Evolutionary conservation across 495 filamentous ascomycete species (phyloP), one percentile per base, ranked within the genome.

Genomic region (Xylaria telfairii): DNA sequence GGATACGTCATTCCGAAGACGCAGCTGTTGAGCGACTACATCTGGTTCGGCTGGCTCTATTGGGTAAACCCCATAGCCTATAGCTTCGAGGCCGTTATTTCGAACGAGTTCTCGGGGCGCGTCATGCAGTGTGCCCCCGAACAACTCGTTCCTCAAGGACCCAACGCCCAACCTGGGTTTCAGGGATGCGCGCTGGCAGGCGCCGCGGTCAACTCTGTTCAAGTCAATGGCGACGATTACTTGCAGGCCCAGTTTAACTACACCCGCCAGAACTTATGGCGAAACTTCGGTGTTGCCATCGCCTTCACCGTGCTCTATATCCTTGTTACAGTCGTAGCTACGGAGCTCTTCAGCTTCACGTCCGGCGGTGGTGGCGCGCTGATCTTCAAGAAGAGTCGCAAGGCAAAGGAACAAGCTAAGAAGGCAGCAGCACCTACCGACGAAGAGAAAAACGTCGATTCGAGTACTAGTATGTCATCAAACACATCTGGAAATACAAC

Each of bases 221-320:
- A 54, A 15, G 84, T 95, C 15, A 69, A 82, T 3, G 93, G 93
- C 0, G 78, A 83, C 21, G 82, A 83, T 24, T 95, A 93, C 72
- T 71, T 95, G 26, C 73, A 78, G 13, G 74, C 77, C 1, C 81
- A 83, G 8, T 89, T 88, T 72, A 80, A 86, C 39, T 95, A 93
- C 75, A 86, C 82, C 5, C 87, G 89, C 1, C 73, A 78, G 17
- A 86, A 96, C 74, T 77, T 94, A 21, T 96, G 93, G 93, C 90
- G 92, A 21, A 94, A 96, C 76, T 93, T 92, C 75, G 92, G 90
- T 60, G 90, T 94, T 24, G 73, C 94, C 46, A 85, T 93, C 49
- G 91, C 90, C 19, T 93, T 92, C 64, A 86, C 83, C 0, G 85
- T 91, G 13, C 80, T 92, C 2, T 94, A 93, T 67, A 86, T 95